Base-by-base conservation (phyloP, 305 asterid genomes). In the Fraxinus greggii region DNA sequence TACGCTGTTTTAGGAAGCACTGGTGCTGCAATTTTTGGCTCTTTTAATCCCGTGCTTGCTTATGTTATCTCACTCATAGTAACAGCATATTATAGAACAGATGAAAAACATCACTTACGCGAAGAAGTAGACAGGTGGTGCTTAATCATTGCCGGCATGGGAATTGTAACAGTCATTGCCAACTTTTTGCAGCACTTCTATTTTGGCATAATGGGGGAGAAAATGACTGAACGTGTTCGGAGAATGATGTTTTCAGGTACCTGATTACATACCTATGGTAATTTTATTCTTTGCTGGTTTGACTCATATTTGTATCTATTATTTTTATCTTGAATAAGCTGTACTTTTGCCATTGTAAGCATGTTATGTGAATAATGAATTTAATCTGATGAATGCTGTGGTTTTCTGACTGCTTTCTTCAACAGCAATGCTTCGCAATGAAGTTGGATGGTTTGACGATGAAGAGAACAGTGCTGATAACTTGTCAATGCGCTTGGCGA, bases 221-320 rank as follows among this genome's bases (percentile, higher is more conserved):
- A 97, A 87, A 97, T 97, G 99, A 97, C 99, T 2, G 99, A 97
- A 89, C 98, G 99, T 80, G 97, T 97, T 88, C 90, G 99, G 84
- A 90, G 99, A 85, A 97, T 97, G 99, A 97, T 97, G 99, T 97
- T 97, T 89, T 97, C 99, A 28, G 99, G 99, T 97, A 90, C 76
- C 65, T 56, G 75, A 79, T 80, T 61, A 73, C 78, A 51, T 80
- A 80, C 73, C 2, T 38, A 35, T 70, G 70, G 19, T 75, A 59
- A 82, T 23, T 48, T 70, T 81, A 31, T 42, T 33, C 9, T 74
- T 54, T 85, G 67, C 77, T 45, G 35, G 51, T 56, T 36, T 73
- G 69, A 56, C 51, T 4, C 42, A 45, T 17, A 35, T 33, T 63
- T 42, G 4, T 5, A 51, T 12, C 24, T 79, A 36, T 33, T 84